A percentile compares a stretch with the other conserved stretches of the same genome.
These are phyloP conservation scores for Striga asiatica DNA, from an alignment of 257 asterid genomes.

Conservation along the genomic window DNA sequence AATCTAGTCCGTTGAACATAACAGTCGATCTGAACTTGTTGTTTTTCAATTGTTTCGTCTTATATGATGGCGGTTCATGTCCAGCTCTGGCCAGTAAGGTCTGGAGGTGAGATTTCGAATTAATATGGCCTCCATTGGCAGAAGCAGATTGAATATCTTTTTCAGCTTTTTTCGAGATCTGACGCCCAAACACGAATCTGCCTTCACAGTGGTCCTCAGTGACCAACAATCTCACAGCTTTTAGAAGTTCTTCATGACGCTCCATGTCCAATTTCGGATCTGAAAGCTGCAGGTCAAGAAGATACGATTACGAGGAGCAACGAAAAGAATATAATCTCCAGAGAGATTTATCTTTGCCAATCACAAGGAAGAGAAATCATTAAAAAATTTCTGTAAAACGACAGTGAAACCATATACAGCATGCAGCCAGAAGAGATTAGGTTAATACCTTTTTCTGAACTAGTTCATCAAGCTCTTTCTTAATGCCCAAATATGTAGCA, in stretches of 20 bases:
- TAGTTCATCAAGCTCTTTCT: conserved; percentile 74
- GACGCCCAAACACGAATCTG: conserved; percentile 73
- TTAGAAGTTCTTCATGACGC: conserved; percentile 45
- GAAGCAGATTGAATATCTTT: conserved; percentile 22
- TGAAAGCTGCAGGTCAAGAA: conserved; percentile 53
- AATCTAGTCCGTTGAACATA: conserved; percentile 68
- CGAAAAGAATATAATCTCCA: background rate
- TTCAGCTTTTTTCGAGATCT: conserved; percentile 30
- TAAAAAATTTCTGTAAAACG: background rate
- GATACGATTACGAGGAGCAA: conserved; percentile 14
- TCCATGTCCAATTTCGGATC: conserved; percentile 49
- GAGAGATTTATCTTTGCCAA: background rate
- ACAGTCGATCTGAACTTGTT: conserved; percentile 66
- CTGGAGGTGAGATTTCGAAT: conserved; percentile 60
- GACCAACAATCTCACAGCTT: conserved; percentile 65
- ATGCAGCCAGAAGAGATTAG: background rate
- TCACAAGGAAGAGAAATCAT: background rate
- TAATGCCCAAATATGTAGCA: conserved; percentile 43
- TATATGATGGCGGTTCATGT: conserved; percentile 62
- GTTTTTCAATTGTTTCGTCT: conserved; percentile 48
- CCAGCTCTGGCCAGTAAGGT: conserved; percentile 71
- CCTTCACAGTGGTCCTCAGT: conserved; percentile 82
- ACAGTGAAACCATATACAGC: background rate
- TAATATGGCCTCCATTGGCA: conserved; percentile 27
- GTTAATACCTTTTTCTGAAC: conserved; percentile 55